Evolutionary conservation across 2,329 filamentous ascomycete genomes (phyloP).

Genomic region (Aspergillus sp.): DNA sequence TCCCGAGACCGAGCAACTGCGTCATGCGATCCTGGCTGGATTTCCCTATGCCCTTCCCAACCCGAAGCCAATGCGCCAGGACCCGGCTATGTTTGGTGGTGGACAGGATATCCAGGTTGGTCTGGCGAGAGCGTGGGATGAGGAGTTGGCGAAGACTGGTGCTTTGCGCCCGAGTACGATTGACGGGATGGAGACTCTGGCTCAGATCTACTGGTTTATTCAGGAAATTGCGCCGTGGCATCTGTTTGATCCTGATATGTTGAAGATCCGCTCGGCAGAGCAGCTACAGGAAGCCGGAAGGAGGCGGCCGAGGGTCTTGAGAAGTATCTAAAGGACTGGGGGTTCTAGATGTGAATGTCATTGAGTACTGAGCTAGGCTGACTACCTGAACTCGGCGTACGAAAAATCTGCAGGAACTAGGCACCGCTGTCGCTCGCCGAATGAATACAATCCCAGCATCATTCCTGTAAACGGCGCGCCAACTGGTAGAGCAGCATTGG

Average conservation of each 20-base stretch:
- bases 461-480: constrained; percentile 46
- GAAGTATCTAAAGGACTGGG: background rate
- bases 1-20: no score
- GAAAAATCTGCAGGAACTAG: constrained; percentile 44
- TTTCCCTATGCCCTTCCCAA: no score
- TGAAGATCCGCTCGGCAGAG: background rate
- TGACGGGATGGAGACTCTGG: background rate
- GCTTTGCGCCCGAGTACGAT: background rate
- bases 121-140: constrained; percentile 1
- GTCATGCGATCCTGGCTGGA: no score
- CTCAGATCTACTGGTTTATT: background rate
- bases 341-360: background rate
- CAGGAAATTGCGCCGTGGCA: background rate
- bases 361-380: background rate
- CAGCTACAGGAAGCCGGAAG: background rate
- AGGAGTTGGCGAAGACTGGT: background rate
- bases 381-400: constrained; percentile 24
- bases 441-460: constrained; percentile 49
- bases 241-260: background rate
- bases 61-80: no score
- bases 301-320: background rate
- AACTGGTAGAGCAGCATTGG: constrained; percentile 32
- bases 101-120: background rate
- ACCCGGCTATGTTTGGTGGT: no score
- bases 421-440: constrained; percentile 41